phyloP scores from a whole-genome alignment of 352 stramenopile species.

The Albugo laibachii region DNA sequence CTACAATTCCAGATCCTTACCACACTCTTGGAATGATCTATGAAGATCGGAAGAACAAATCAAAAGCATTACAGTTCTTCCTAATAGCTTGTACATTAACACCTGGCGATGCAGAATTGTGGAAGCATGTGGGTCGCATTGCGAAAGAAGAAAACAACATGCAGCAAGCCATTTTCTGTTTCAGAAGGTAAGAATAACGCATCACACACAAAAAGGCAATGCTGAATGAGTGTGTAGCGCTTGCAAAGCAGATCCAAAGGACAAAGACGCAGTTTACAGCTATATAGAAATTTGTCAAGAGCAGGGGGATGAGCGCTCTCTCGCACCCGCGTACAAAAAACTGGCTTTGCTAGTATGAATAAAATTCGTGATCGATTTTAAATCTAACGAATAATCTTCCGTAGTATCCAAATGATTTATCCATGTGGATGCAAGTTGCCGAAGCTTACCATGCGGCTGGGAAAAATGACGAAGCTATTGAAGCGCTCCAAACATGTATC shows the following conservation, averaged over 20 bases:
- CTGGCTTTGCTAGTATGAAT: constrained; percentile 14
- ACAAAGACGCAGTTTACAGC: constrained; percentile 63
- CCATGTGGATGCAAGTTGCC: constrained; percentile 72
- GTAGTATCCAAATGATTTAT: constrained; percentile 47
- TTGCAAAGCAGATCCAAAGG: constrained; percentile 53
- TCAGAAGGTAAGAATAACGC: constrained; percentile 24
- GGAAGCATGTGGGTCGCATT: constrained; percentile 66
- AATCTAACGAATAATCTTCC: not conserved
- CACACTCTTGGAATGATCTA: constrained; percentile 79
- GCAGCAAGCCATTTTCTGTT: constrained; percentile 70
- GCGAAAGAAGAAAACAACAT: constrained; percentile 76
- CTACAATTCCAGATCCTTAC: constrained; percentile 72
- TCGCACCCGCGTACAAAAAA: constrained; percentile 69
- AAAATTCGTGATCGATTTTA: not conserved
- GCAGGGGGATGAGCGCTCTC: constrained; percentile 50
- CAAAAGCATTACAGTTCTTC: constrained; percentile 73
- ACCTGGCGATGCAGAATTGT: constrained; percentile 61
- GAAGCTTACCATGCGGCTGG: constrained; percentile 76
- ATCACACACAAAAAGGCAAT: not conserved
- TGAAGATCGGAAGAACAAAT: constrained; percentile 56
- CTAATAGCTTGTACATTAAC: constrained; percentile 70
- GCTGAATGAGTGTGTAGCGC: constrained; percentile 8
- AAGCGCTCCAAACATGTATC: constrained; percentile 71
- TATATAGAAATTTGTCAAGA: constrained; percentile 65
- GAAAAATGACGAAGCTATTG: constrained; percentile 68